These are phyloP conservation scores for Neurospora hispaniola DNA, from an alignment of 495 filamentous ascomycete genomes.

Conservation along the genomic window DNA sequence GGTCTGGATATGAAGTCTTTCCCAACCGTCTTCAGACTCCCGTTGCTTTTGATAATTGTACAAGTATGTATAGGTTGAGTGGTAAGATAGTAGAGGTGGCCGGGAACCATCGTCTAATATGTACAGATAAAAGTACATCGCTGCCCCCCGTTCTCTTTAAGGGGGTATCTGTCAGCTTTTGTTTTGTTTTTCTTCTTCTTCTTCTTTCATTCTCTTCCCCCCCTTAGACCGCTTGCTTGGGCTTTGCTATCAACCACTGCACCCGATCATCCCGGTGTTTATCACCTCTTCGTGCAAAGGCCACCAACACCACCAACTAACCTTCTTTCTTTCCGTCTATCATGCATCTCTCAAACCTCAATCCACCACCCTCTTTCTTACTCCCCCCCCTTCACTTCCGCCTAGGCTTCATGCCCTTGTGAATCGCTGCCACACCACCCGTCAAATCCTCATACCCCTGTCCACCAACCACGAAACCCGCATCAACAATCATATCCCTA, in stretches of 20 bases:
- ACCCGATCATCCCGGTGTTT: not conserved
- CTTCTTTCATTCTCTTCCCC: not conserved
- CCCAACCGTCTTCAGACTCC: not conserved
- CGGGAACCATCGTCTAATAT: not conserved
- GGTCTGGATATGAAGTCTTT: not conserved
- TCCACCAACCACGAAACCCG: slow-evolving; percentile 78
- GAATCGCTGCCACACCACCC: slow-evolving; percentile 85
- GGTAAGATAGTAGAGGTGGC: not conserved
- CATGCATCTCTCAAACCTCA: too few relatives aligned
- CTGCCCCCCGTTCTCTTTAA: not conserved
- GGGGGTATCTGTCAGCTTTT: not conserved
- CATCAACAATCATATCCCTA: slow-evolving; percentile 74
- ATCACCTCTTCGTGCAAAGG: too few relatives aligned
- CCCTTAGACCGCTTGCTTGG: not conserved
- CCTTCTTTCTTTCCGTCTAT: not conserved
- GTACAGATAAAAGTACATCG: not conserved
- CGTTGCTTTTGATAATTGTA: not conserved
- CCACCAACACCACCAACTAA: too few relatives aligned
- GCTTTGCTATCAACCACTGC: not conserved
- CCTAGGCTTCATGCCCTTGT: slow-evolving; percentile 89
- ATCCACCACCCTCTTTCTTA: not conserved
- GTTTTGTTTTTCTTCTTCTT: too few relatives aligned
- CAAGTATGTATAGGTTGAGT: not conserved
- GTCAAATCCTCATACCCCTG: slow-evolving; percentile 80
- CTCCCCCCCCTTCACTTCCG: not conserved